Percentiles rank a stretch among this genome's conserved stretches.
Conservation (phyloP, 2,329 filamentous ascomycete species). For the Hymenoscyphus occultus region DNA sequence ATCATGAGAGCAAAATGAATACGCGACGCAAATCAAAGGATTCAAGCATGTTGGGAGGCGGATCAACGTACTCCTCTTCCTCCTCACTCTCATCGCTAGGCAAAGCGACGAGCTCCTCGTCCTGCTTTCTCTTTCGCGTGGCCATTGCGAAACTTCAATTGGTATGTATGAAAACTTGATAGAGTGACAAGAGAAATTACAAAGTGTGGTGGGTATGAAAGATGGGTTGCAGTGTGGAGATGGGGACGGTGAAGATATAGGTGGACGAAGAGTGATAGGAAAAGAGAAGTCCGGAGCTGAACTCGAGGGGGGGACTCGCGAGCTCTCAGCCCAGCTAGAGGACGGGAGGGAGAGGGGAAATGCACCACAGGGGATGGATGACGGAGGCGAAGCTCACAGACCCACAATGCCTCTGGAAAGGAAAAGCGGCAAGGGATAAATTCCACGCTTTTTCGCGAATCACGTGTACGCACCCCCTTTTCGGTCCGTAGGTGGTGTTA, state of each 20-base stretch:
- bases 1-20: not conserved
- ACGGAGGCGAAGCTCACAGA: conserved; percentile 4
- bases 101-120: conserved; percentile 35
- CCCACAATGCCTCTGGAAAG: not conserved
- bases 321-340: not conserved
- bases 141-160: conserved; percentile 18
- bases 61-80: conserved; percentile 32
- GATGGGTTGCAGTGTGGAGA: conserved; percentile 2
- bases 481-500: not conserved
- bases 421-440: conserved; percentile 5
- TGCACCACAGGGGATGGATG: not conserved
- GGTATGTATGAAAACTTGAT: not conserved
- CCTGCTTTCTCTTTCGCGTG: conserved; percentile 32
- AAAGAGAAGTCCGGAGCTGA: conserved; percentile 11
- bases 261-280: conserved; percentile 5
- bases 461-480: not conserved
- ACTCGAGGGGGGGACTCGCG: not conserved
- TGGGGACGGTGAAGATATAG: not conserved
- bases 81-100: conserved; percentile 33
- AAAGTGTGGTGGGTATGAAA: not conserved
- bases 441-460: not conserved
- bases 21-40: conserved; percentile 1
- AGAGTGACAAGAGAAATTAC: not conserved
- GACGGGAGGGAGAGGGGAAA: not conserved
- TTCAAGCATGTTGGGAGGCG: not conserved